These are phyloP conservation scores for Podaxis rugospora DNA, from an alignment of 768 basidiomycete species.

Conservation along the genomic window DNA sequence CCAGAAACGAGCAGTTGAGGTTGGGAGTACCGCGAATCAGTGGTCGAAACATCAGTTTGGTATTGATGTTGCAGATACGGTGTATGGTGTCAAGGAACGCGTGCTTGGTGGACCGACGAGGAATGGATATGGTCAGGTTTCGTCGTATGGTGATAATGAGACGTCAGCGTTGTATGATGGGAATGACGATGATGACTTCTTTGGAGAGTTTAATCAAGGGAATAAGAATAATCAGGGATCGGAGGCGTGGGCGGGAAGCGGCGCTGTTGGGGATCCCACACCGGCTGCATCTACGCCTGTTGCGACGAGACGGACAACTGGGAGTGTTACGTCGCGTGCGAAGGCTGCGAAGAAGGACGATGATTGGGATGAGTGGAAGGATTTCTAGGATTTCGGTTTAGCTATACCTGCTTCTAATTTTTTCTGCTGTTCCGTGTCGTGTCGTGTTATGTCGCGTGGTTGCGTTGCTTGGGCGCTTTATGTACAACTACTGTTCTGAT, in stretches of 20 bases:
- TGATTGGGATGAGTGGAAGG: slow-evolving; percentile 81
- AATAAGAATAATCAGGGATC: background rate
- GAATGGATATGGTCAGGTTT: slow-evolving; percentile 45
- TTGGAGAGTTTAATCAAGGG: slow-evolving; percentile 39
- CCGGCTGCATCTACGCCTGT: slow-evolving; percentile 6
- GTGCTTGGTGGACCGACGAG: slow-evolving; percentile 52
- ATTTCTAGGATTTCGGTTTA: slow-evolving; percentile 44
- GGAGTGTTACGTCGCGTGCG: slow-evolving; percentile 4
- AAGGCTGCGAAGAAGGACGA: slow-evolving; percentile 40
- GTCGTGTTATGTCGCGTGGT: background rate
- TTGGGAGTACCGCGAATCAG: slow-evolving; percentile 64
- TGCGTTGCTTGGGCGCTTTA: too few relatives aligned
- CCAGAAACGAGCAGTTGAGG: slow-evolving; percentile 55
- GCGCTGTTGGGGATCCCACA: background rate
- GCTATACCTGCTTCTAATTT: background rate
- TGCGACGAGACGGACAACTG: slow-evolving; percentile 9
- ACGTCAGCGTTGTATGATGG: slow-evolving; percentile 57
- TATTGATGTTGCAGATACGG: slow-evolving; percentile 78
- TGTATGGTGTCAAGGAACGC: slow-evolving; percentile 62
- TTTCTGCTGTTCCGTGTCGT: background rate
- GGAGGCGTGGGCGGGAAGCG: background rate
- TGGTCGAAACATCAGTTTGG: slow-evolving; percentile 78
- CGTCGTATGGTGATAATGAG: slow-evolving; percentile 40
- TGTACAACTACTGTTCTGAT: background rate
- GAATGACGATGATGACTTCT: slow-evolving; percentile 61